Percentiles rank a stretch among this genome's conserved stretches.
Evolutionary conservation across 441 rosid species (phyloP).

Genomic region (Melastoma candidum): DNA sequence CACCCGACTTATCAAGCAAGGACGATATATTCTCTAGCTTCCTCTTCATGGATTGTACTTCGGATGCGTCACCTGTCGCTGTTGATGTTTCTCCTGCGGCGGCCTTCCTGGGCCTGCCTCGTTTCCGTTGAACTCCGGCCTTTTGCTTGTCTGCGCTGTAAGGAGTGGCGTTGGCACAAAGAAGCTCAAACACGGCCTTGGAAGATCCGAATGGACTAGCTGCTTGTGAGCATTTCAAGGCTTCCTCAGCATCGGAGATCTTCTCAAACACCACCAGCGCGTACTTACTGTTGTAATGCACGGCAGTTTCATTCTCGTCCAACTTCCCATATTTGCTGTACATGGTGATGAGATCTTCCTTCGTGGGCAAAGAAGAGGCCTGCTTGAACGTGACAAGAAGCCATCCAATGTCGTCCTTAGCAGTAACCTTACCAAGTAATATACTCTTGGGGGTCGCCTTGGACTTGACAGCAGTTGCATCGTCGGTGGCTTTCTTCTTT

Average conservation of each 20-base stretch:
- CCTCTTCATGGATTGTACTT: constrained; percentile 27
- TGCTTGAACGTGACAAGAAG: constrained; percentile 53
- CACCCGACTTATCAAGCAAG: constrained; percentile 33
- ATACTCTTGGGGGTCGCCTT: constrained; percentile 20
- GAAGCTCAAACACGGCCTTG: constrained; percentile 40
- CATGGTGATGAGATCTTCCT: constrained; percentile 43
- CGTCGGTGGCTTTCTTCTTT: constrained; percentile 17
- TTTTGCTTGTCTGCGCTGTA: no score
- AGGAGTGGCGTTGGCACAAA: neutral
- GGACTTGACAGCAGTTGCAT: constrained; percentile 15
- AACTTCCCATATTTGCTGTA: constrained; percentile 50
- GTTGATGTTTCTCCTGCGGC: constrained; percentile 14
- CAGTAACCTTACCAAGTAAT: constrained; percentile 20
- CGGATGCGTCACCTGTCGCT: constrained; percentile 12
- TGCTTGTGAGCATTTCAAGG: constrained; percentile 39
- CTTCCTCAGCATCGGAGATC: constrained; percentile 48
- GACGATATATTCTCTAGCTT: constrained; percentile 37
- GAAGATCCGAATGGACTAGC: constrained; percentile 40
- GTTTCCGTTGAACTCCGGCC: neutral
- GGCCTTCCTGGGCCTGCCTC: constrained; percentile 1
- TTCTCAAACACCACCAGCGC: constrained; percentile 43
- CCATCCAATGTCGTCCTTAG: constrained; percentile 24
- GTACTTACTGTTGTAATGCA: constrained; percentile 25
- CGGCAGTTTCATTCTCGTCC: constrained; percentile 33
- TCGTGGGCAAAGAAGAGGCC: constrained; percentile 52